These are phyloP conservation scores for Fraxinus quadrangulata DNA, from an alignment of 257 asterid genomes.

Conservation along the genomic window DNA sequence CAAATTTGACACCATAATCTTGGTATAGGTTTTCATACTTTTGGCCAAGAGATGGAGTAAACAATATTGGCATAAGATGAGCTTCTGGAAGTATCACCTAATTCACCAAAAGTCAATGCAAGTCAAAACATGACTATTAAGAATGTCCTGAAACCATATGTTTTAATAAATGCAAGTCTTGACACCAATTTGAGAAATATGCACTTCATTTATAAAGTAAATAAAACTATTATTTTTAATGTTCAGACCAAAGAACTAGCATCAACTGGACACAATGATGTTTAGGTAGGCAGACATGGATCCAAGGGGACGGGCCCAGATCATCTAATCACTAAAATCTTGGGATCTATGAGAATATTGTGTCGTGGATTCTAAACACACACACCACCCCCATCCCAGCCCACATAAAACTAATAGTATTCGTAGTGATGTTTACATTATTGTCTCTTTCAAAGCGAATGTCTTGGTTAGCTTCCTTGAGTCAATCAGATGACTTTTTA, in stretches of 20 bases:
- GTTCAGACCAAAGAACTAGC: no score
- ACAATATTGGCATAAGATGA: slow-evolving; percentile 79
- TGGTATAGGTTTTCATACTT: slow-evolving; percentile 79
- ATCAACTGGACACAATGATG: not conserved
- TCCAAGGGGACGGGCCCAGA: not conserved
- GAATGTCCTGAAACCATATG: not conserved
- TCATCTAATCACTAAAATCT: no score
- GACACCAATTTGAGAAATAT: not conserved
- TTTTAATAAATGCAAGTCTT: not conserved
- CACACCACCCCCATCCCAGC: no score
- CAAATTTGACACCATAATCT: slow-evolving; percentile 76
- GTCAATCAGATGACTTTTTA: no score
- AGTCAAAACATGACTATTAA: slow-evolving; percentile 21
- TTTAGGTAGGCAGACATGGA: not conserved
- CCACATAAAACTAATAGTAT: no score
- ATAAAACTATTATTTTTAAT: no score
- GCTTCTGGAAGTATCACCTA: slow-evolving; percentile 85
- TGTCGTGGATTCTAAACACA: no score
- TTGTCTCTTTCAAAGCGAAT: no score
- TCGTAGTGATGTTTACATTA: no score
- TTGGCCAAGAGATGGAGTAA: slow-evolving; percentile 83
- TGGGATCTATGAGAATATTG: no score
- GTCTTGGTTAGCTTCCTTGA: no score
- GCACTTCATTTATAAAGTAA: no score
- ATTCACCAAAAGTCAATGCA: slow-evolving; percentile 13